Evolutionary conservation across 129 eudicot genomes (phyloP).

Genomic region (Dittrichia graveolens): DNA sequence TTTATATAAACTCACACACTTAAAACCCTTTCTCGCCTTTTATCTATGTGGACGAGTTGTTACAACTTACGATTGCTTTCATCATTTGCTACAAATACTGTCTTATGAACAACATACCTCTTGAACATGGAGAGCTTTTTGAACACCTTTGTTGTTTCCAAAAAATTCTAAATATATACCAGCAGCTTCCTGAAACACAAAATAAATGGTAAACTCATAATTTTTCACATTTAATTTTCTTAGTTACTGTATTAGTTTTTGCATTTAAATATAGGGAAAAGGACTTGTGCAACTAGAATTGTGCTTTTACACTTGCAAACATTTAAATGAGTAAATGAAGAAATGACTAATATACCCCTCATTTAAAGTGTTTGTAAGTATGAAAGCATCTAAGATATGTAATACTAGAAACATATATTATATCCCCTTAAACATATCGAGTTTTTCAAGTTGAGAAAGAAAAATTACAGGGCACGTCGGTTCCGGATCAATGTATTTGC

Average conservation of each 20-base stretch:
- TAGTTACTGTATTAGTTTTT: too few relatives aligned
- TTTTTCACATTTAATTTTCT: neutral
- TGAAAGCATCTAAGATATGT: too few relatives aligned
- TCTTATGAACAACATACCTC: constrained; percentile 25
- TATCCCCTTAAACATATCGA: neutral
- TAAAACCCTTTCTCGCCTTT: too few relatives aligned
- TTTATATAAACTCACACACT: too few relatives aligned
- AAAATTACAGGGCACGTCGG: constrained; percentile 29
- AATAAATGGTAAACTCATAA: neutral
- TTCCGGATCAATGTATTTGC: constrained; percentile 14
- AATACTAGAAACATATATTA: too few relatives aligned
- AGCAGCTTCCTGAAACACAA: constrained; percentile 14
- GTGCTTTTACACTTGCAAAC: neutral
- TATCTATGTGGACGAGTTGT: too few relatives aligned
- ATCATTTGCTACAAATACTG: neutral
- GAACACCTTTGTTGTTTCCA: constrained; percentile 32
- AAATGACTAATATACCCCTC: too few relatives aligned
- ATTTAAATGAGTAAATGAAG: too few relatives aligned
- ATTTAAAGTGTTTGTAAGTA: too few relatives aligned
- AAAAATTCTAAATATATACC: neutral
- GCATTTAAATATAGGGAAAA: too few relatives aligned
- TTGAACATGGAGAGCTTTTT: constrained; percentile 39
- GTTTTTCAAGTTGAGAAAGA: constrained; percentile 6
- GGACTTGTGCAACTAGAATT: neutral
- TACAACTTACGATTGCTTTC: too few relatives aligned